These are phyloP conservation scores for Xerocomus nothofagi DNA, from an alignment of 1,284 basidiomycete genomes.

Conservation along the genomic window DNA sequence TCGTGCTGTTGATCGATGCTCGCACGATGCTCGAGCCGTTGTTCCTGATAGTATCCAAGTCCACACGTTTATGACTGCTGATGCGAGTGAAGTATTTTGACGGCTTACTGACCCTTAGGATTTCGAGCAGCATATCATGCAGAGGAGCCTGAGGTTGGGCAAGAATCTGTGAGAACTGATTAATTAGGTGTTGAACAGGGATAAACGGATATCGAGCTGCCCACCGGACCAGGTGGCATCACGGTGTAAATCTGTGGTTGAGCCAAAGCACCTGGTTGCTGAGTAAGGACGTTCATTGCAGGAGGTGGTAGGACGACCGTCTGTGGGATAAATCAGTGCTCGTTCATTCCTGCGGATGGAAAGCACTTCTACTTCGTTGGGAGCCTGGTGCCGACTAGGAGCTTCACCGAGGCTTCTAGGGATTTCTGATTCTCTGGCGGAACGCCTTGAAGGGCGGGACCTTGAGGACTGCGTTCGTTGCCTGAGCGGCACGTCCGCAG, in stretches of 20 bases:
- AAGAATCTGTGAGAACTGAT: background rate
- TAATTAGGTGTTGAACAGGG: background rate
- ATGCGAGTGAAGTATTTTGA: background rate
- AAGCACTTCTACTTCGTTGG: background rate
- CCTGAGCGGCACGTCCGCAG: background rate
- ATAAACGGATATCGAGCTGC: background rate
- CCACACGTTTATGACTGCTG: background rate
- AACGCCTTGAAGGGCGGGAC: background rate
- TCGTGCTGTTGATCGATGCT: constrained; percentile 11
- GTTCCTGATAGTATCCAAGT: constrained; percentile 5
- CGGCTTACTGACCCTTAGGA: constrained; percentile 4
- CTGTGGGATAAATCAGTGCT: background rate
- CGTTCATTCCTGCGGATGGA: background rate
- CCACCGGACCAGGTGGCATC: background rate
- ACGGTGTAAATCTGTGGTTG: background rate
- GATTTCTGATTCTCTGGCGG: background rate
- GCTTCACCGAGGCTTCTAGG: background rate
- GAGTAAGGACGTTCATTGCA: background rate
- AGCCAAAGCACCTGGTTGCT: background rate
- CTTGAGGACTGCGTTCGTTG: background rate
- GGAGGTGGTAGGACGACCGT: background rate
- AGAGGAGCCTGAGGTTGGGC: constrained; percentile 1
- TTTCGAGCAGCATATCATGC: constrained; percentile 5
- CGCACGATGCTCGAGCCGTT: constrained; percentile 3
- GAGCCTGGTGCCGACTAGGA: background rate